A percentile compares a stretch with the other conserved stretches of the same genome.
These are phyloP conservation scores for Infundibulicybe gibba DNA, from an alignment of 768 basidiomycete genomes.

Conservation along the genomic window DNA sequence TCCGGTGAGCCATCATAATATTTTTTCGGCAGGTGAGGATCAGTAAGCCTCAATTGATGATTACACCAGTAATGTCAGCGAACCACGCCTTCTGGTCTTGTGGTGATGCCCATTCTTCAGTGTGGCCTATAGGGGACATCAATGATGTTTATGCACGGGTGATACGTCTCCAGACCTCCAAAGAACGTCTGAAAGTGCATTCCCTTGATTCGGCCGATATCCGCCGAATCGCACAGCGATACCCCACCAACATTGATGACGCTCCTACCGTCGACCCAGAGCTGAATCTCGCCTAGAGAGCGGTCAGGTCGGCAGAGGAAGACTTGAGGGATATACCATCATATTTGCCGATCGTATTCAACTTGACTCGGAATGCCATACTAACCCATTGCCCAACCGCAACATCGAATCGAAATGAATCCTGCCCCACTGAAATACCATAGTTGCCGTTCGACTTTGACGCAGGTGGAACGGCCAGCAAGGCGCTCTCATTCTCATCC, in stretches of 20 bases:
- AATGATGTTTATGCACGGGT: too few relatives aligned
- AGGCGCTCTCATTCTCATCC: slow-evolving; percentile 32
- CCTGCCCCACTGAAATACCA: slow-evolving; percentile 65
- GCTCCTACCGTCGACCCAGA: slow-evolving; percentile 59
- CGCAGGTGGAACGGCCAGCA: slow-evolving; percentile 44
- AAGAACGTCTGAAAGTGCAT: slow-evolving; percentile 81
- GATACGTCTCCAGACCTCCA: slow-evolving; percentile 61
- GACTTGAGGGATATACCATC: slow-evolving; percentile 57
- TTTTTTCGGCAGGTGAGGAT: too few relatives aligned
- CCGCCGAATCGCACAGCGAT: slow-evolving; percentile 36
- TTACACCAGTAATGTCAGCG: slow-evolving; percentile 44
- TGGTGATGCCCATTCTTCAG: slow-evolving; percentile 57
- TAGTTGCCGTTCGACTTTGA: slow-evolving; percentile 54
- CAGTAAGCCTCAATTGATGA: too few relatives aligned
- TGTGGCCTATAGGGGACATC: slow-evolving; percentile 34
- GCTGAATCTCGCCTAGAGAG: slow-evolving; percentile 54
- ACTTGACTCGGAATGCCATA: slow-evolving; percentile 61
- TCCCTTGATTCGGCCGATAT: slow-evolving; percentile 55
- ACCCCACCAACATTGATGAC: slow-evolving; percentile 50
- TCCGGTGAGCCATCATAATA: too few relatives aligned
- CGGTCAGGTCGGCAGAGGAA: not conserved
- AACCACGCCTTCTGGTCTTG: slow-evolving; percentile 53
- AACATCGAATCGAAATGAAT: slow-evolving; percentile 50
- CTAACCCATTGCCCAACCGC: slow-evolving; percentile 58
- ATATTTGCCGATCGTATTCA: slow-evolving; percentile 57